Evolutionary conservation across 2,329 filamentous ascomycete genomes (phyloP).

Genomic region (Trichothecium roseum): DNA sequence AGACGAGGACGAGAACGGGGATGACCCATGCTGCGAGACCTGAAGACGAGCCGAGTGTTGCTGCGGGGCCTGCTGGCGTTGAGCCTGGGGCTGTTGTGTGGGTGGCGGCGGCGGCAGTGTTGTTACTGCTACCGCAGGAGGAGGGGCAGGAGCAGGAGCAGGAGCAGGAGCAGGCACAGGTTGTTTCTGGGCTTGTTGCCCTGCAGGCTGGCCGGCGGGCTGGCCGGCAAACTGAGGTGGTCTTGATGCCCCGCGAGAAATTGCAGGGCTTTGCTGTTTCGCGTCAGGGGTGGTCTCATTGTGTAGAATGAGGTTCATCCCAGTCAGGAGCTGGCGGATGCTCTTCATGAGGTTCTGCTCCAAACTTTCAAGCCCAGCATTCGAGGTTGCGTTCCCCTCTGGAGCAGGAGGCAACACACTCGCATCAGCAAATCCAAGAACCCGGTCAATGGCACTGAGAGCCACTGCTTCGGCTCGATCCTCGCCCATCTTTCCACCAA

Average conservation of each 20-base stretch:
- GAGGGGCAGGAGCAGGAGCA: too few species aligned
- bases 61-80: too few species aligned
- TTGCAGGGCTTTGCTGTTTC: slow-evolving; percentile 17
- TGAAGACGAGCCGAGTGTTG: too few species aligned
- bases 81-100: too few species aligned
- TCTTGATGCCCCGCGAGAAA: slow-evolving; percentile 5
- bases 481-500: slow-evolving; percentile 28
- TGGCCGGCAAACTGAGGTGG: slow-evolving; percentile 2
- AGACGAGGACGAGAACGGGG: too few species aligned
- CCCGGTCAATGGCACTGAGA: slow-evolving; percentile 39
- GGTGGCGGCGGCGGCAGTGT: too few species aligned
- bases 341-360: slow-evolving; percentile 31
- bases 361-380: slow-evolving; percentile 25
- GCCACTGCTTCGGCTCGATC: slow-evolving; percentile 34
- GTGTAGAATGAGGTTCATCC: slow-evolving; percentile 21
- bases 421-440: slow-evolving; percentile 34
- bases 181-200: background rate
- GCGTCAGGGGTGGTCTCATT: too few species aligned
- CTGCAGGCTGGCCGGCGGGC: background rate
- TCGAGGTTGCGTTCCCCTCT: slow-evolving; percentile 17
- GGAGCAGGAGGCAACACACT: slow-evolving; percentile 26
- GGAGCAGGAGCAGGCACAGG: too few species aligned
- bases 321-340: slow-evolving; percentile 25
- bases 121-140: too few species aligned
- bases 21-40: too few species aligned